Evolutionary conservation across 179 eudicot species (phyloP), one percentile per base, ranked within the genome.

Genomic region (Silene coronaria): DNA sequence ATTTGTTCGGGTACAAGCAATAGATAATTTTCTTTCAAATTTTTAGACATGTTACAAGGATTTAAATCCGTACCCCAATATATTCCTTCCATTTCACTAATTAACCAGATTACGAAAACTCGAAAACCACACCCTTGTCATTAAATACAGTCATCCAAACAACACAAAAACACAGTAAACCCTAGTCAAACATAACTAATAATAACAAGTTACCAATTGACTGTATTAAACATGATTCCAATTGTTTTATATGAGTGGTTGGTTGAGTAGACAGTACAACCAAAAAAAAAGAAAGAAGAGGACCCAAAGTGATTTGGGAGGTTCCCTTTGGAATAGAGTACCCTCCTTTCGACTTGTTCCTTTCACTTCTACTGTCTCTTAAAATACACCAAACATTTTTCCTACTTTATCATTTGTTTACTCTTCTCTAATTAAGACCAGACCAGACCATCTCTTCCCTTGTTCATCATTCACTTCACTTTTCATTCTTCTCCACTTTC

Each of bases 341-440:
- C 82, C 73, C 67, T 72, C 61, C 69, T 14, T 51, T 58, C 58
- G 81, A 48, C 62, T 80, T 77, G 85, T 77, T 70, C 78, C 75
- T 80, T 63, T 80, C 84, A 76, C 78, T 68, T 45, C 27, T 75
- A 13, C 73, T 65, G 30, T 75, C 79, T 53, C 23, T 16, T 19
- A 1, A 9, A 11, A 32, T 71, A 51, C 22, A 70, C 55, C 70
- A 55, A 21, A 60, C 57, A 28, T 2, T 73, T 63, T 62, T 14
- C 59, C 69, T 45, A 23, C 66, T 53, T 66, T n/a, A 10, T 26
- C 19, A 0, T 2, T 21, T 38, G 0, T 42, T 55, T 36, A 16
- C 32, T 16, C 63, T 13, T 22, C 61, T 71, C 32, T 13, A 48
- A 66, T 76, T 63, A 17, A 65, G 57, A 6, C 57, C 70, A 65